phyloP scores from a whole-genome alignment of 1,139 yeast species.

The Saccharomycopsis hybrid region DNA sequence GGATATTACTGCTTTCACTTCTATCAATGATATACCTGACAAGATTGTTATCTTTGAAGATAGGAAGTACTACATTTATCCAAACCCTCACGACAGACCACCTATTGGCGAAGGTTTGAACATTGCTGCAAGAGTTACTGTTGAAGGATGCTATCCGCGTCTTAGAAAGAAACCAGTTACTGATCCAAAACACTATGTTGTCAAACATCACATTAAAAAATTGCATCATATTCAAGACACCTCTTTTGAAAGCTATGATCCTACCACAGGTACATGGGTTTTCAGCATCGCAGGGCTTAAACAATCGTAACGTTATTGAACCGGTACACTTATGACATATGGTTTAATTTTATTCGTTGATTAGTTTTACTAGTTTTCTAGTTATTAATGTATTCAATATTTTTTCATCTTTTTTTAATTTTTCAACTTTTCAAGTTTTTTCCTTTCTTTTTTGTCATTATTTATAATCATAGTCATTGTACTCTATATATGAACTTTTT shows the following conservation, averaged over 20 bases:
- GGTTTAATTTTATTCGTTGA: no score
- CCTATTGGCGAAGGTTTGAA: conserved; percentile 77
- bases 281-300: no score
- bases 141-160: conserved; percentile 74
- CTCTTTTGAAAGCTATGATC: conserved; percentile 69
- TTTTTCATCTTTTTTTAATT: no score
- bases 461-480: no score
- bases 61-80: conserved; percentile 65
- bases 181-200: conserved; percentile 71
- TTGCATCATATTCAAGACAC: conserved; percentile 56
- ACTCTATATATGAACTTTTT: no score
- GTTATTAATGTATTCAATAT: no score
- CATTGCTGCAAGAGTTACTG: conserved; percentile 62
- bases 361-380: no score
- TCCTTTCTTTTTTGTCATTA: no score
- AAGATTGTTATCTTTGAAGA: conserved; percentile 57
- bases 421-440: no score
- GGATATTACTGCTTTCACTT: conserved; percentile 51
- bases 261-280: conserved; percentile 76
- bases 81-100: conserved; percentile 57
- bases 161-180: conserved; percentile 66
- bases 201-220: conserved; percentile 61
- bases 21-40: conserved; percentile 35
- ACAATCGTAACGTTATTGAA: no score
- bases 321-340: no score